Percentiles rank a stretch among this genome's conserved stretches.
Evolutionary conservation across 805 yeast genomes (phyloP).

Genomic region (Myxozyma kluyveri): DNA sequence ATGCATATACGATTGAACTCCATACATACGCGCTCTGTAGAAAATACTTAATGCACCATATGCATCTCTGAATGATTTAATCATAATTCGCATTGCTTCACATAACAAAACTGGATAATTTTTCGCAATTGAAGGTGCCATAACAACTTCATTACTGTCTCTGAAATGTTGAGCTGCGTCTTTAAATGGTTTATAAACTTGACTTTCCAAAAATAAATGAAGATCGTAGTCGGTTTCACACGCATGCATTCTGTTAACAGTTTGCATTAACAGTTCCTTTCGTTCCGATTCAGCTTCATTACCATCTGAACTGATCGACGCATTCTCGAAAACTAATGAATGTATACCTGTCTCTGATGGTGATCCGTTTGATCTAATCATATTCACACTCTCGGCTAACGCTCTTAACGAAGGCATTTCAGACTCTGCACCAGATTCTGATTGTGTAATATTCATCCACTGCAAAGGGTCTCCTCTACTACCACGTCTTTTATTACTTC

Average conservation of each 20-base stretch:
- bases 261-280: slow-evolving; percentile 5
- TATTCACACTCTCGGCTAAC: slow-evolving; percentile 8
- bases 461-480: slow-evolving; percentile 12
- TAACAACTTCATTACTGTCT: slow-evolving; percentile 6
- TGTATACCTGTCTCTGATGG: too few relatives aligned
- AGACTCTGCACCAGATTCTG: slow-evolving; percentile 4
- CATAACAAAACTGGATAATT: slow-evolving; percentile 24
- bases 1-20: slow-evolving; percentile 40
- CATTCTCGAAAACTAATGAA: too few relatives aligned
- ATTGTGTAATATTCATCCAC: slow-evolving; percentile 11
- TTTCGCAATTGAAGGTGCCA: slow-evolving; percentile 13
- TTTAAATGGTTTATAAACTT: slow-evolving; percentile 21
- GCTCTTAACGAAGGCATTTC: slow-evolving; percentile 23
- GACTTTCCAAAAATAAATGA: slow-evolving; percentile 9
- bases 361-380: slow-evolving; percentile 1
- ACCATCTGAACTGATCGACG: too few relatives aligned
- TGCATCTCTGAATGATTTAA: slow-evolving; percentile 17
- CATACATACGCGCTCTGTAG: slow-evolving; percentile 38
- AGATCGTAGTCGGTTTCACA: slow-evolving; percentile 21
- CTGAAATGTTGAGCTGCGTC: slow-evolving; percentile 15
- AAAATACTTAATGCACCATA: slow-evolving; percentile 40
- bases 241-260: slow-evolving; percentile 12
- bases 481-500: not conserved
- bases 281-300: slow-evolving; percentile 18
- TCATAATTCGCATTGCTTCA: slow-evolving; percentile 21